Percentiles rank a stretch among this genome's conserved stretches.
Conservation (phyloP, 192 early-diverging fungal species). For the Backusella tarrabulga region DNA sequence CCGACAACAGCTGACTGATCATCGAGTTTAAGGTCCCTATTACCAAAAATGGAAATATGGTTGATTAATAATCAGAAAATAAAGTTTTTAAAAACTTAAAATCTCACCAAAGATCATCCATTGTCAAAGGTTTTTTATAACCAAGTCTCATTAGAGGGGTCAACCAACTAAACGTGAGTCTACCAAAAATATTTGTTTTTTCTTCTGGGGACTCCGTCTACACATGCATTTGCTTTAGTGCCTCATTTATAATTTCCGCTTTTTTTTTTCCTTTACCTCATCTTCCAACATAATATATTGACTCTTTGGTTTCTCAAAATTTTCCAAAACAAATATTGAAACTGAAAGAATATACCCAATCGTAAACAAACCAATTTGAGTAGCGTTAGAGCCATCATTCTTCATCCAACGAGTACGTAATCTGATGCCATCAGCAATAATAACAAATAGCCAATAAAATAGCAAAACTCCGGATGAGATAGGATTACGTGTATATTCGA, state of each 20-base stretch:
- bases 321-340: conserved; percentile 44
- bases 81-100: not conserved
- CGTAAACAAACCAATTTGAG: conserved; percentile 25
- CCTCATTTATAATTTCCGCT: not conserved
- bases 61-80: not conserved
- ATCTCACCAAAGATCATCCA: conserved; percentile 68
- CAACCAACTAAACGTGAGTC: conserved; percentile 89
- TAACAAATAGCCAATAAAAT: conserved; percentile 59
- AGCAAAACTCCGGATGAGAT: conserved; percentile 55
- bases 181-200: conserved; percentile 82
- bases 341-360: conserved; percentile 35
- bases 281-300: conserved; percentile 36
- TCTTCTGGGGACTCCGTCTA: conserved; percentile 67
- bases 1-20: conserved; percentile 62
- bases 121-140: conserved; percentile 66
- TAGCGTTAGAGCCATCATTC: not conserved
- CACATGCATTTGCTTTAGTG: not conserved
- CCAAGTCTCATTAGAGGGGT: conserved; percentile 81
- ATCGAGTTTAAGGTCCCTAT: conserved; percentile 52
- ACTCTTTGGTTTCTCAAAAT: conserved; percentile 36
- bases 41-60: not conserved
- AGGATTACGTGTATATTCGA: conserved; percentile 34
- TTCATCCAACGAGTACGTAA: conserved; percentile 36
- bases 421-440: conserved; percentile 38
- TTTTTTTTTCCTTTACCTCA: conserved; percentile 17